A percentile compares a stretch with the other conserved stretches of the same genome.
phyloP scores from a whole-genome alignment of 495 filamentous ascomycete species.

The Penicillium egyptiacum region DNA sequence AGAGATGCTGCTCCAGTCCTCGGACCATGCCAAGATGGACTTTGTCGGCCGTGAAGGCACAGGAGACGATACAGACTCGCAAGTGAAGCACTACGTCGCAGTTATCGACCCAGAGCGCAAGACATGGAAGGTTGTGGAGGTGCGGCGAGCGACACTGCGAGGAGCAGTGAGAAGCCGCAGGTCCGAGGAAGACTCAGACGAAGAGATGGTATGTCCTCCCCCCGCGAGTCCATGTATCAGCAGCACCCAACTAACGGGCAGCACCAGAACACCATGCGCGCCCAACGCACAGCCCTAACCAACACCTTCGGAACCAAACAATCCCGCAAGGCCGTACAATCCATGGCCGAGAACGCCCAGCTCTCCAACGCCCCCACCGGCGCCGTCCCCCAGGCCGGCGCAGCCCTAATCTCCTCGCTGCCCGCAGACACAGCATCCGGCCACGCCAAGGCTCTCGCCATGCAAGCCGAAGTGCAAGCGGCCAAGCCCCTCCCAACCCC shows the following conservation, averaged over 20 bases:
- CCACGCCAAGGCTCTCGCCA: conserved; percentile 58
- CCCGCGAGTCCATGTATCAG: background rate
- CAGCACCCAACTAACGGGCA: conserved; percentile 2
- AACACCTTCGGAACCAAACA: conserved; percentile 93
- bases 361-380: conserved; percentile 47
- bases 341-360: conserved; percentile 78
- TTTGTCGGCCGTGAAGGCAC: conserved; percentile 76
- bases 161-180: conserved; percentile 57
- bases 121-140: conserved; percentile 71
- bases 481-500: conserved; percentile 76
- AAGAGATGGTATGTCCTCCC: conserved; percentile 33
- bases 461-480: conserved; percentile 65
- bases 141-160: conserved; percentile 71
- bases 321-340: conserved; percentile 78
- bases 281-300: conserved; percentile 69
- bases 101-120: conserved; percentile 74
- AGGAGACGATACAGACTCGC: conserved; percentile 56
- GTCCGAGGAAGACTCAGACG: conserved; percentile 41
- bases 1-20: conserved; percentile 78
- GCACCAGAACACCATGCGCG: conserved; percentile 52
- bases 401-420: conserved; percentile 63
- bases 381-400: conserved; percentile 55
- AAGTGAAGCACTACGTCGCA: conserved; percentile 83
- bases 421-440: conserved; percentile 55
- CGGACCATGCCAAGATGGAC: conserved; percentile 73